A percentile compares a stretch with the other conserved stretches of the same genome.
phyloP scores from a whole-genome alignment of 2,329 filamentous ascomycete species.

The Trichoderma sp. region DNA sequence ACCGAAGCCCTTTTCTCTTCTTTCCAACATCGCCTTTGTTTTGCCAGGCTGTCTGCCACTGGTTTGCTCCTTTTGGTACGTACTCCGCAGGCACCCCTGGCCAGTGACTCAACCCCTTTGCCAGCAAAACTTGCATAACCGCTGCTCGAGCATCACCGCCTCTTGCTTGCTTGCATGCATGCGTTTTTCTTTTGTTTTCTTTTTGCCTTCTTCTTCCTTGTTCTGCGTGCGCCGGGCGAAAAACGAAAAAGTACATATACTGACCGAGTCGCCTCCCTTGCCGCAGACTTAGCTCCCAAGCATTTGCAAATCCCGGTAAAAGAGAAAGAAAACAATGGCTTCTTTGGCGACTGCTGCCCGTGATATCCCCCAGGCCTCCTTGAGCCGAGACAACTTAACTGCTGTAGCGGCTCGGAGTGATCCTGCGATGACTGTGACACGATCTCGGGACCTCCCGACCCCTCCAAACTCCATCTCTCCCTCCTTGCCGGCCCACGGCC shows the following conservation, averaged over 20 bases:
- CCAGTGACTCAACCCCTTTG: conserved; percentile 26
- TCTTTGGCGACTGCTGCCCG: conserved; percentile 66
- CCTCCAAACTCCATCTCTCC: conserved; percentile 96
- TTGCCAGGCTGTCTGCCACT: conserved; percentile 6
- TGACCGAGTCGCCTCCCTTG: conserved; percentile 13
- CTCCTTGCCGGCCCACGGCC: conserved; percentile 76
- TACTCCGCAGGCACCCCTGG: conserved; percentile 27
- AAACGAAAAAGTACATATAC: conserved; percentile 11
- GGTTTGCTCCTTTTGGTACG: conserved; percentile 37
- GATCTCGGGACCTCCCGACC: conserved; percentile 71
- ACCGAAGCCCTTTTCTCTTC: conserved; percentile 29
- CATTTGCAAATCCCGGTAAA: conserved; percentile 39
- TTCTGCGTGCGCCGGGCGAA: neutral
- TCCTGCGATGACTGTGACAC: conserved; percentile 60
- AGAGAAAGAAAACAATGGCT: conserved; percentile 55
- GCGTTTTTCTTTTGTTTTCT: neutral
- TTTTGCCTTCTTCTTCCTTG: neutral
- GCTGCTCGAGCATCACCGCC: conserved; percentile 19
- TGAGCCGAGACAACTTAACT: conserved; percentile 70
- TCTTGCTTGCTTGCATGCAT: conserved; percentile 12
- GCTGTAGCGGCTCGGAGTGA: conserved; percentile 69
- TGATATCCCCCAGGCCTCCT: conserved; percentile 65
- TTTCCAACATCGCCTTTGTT: neutral
- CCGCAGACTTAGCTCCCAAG: conserved; percentile 47
- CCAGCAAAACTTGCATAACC: conserved; percentile 22